Conservation (phyloP, 441 rosid species). For the Pelargonium myrrhifolium region DNA sequence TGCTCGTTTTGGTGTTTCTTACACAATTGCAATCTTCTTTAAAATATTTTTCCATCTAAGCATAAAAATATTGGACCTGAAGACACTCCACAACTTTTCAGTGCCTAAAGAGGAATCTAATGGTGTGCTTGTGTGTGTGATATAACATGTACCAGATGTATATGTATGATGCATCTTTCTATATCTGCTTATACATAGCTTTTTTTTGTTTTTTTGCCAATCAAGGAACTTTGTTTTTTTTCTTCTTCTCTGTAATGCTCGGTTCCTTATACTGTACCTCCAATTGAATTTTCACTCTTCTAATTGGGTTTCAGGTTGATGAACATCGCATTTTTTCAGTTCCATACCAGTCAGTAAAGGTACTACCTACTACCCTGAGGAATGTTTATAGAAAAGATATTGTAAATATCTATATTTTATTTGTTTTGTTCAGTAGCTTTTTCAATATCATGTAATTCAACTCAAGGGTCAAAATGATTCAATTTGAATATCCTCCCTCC, state of each 20-base stretch:
- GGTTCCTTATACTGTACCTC: constrained; percentile 12
- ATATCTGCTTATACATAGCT: background rate
- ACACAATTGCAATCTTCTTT: background rate
- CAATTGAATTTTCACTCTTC: constrained; percentile 23
- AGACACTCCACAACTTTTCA: background rate
- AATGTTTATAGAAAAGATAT: background rate
- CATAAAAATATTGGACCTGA: background rate
- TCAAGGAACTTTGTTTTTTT: background rate
- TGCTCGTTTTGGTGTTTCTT: background rate
- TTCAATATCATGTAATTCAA: too few species aligned
- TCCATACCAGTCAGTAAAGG: constrained; percentile 77
- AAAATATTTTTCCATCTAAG: background rate
- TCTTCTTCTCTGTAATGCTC: constrained; percentile 3
- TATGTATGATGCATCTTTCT: background rate
- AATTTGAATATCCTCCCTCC: too few species aligned
- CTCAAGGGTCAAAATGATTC: too few species aligned
- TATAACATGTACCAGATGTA: background rate
- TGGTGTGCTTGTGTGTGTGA: background rate
- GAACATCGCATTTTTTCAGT: constrained; percentile 66
- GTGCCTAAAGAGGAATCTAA: background rate
- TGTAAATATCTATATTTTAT: too few species aligned
- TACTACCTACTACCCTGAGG: constrained; percentile 23
- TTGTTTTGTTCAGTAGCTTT: too few species aligned
- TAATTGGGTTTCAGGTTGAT: constrained; percentile 58
- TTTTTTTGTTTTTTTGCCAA: background rate